Conservation (phyloP, 179 eudicot genomes). For the Beta lomatogona region DNA sequence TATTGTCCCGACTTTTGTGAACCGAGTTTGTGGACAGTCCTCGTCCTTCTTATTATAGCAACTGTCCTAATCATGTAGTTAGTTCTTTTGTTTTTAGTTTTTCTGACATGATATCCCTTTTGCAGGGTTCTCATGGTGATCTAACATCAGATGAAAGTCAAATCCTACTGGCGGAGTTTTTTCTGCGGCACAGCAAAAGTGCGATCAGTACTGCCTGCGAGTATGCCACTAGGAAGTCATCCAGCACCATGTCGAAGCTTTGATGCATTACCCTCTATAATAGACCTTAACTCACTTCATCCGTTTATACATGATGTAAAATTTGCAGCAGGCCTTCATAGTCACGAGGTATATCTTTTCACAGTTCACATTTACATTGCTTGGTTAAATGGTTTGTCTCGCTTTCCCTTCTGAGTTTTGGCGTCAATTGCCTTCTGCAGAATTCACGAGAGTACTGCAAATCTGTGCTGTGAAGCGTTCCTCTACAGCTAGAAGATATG, state of each 20-base stretch:
- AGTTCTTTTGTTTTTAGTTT: not conserved
- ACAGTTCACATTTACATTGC: not conserved
- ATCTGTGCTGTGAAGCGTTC: not conserved
- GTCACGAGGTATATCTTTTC: not conserved
- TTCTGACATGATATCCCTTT: not conserved
- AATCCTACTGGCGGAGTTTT: constrained; percentile 84
- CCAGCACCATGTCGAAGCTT: constrained; percentile 47
- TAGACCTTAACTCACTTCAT: not conserved
- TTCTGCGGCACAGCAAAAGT: constrained; percentile 74
- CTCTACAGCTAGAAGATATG: not conserved
- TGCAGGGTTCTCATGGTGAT: constrained; percentile 89
- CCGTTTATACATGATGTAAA: not conserved
- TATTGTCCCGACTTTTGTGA: not conserved
- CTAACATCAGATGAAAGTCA: constrained; percentile 63
- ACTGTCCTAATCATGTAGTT: not conserved
- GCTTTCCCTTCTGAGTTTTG: not conserved
- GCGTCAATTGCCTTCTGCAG: not conserved
- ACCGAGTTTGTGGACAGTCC: not conserved
- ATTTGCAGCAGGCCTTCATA: not conserved
- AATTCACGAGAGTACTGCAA: not conserved
- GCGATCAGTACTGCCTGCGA: constrained; percentile 64
- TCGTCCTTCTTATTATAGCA: not conserved
- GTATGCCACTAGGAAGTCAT: constrained; percentile 61
- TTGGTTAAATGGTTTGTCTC: not conserved
- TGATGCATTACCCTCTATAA: constrained; percentile 32